Evolutionary conservation across 108 stramenopile species (phyloP).

Genomic region (Skeletonema potamos): DNA sequence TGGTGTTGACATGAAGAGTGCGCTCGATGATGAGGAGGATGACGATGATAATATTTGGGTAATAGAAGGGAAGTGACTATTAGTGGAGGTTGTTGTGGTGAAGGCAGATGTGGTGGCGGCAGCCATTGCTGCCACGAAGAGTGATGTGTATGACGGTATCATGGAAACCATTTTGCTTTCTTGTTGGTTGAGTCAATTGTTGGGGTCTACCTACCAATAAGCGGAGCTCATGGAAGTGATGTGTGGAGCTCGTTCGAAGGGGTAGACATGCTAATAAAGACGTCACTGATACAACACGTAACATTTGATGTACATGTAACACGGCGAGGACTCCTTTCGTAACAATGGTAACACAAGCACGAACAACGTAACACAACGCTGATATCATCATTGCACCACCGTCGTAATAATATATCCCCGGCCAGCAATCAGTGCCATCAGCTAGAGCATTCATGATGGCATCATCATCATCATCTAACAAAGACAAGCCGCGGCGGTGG

Average conservation of each 20-base stretch:
- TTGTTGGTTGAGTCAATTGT: neutral
- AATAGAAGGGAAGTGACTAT: too few relatives aligned
- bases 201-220: neutral
- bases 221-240: neutral
- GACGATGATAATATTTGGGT: neutral
- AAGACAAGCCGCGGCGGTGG: conserved; percentile 45
- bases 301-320: neutral
- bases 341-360: conserved; percentile 14
- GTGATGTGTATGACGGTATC: neutral
- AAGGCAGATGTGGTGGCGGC: conserved; percentile 10
- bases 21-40: neutral
- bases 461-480: neutral
- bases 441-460: neutral
- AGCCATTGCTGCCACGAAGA: conserved; percentile 6
- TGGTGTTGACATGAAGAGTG: neutral
- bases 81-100: conserved; percentile 1
- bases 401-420: too few relatives aligned
- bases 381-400: too few relatives aligned
- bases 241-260: neutral
- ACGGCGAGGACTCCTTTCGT: neutral
- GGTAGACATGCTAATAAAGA: too few relatives aligned
- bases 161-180: neutral
- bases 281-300: neutral
- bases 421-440: too few relatives aligned
- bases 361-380: too few relatives aligned